Evolutionary conservation across 2,329 filamentous ascomycete genomes (phyloP).

Genomic region (Chaetomiaceae sp.): DNA sequence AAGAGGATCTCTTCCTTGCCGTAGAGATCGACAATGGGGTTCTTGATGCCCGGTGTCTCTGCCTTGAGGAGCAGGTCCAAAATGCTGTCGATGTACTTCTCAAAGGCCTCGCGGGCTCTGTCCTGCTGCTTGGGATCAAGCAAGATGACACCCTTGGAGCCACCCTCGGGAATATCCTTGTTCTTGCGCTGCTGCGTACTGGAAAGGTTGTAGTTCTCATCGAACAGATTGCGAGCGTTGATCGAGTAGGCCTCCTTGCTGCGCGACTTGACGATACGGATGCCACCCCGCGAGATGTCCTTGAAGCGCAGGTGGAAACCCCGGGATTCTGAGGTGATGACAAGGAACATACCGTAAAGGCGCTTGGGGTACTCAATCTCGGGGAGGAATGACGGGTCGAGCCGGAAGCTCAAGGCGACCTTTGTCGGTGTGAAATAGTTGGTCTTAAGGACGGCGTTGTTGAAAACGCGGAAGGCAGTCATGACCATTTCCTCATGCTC

Average conservation of each 20-base stretch:
- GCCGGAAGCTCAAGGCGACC: conserved; percentile 92
- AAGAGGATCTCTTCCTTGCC: conserved; percentile 96
- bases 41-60: conserved; percentile 93
- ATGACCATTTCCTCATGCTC: conserved; percentile 99
- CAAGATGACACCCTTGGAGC: conserved; percentile 95
- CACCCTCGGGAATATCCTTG: conserved; percentile 98
- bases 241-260: conserved; percentile 95
- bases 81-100: conserved; percentile 99
- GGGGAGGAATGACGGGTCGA: conserved; percentile 85
- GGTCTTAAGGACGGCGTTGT: conserved; percentile 88
- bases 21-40: conserved; percentile 93
- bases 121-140: conserved; percentile 93
- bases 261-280: conserved; percentile 96
- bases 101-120: conserved; percentile 85
- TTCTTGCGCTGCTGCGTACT: conserved; percentile 99
- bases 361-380: conserved; percentile 88
- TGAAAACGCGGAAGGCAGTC: conserved; percentile 94
- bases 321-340: conserved; percentile 93
- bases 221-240: conserved; percentile 93
- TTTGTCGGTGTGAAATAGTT: conserved; percentile 98
- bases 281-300: conserved; percentile 93
- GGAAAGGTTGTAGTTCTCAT: conserved; percentile 97
- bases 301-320: conserved; percentile 97
- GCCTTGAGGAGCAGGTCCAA: conserved; percentile 89
- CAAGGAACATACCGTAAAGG: conserved; percentile 96